Evolutionary conservation across 208 protist species (phyloP).

Genomic region (Endotrypanum monterogeii): DNA sequence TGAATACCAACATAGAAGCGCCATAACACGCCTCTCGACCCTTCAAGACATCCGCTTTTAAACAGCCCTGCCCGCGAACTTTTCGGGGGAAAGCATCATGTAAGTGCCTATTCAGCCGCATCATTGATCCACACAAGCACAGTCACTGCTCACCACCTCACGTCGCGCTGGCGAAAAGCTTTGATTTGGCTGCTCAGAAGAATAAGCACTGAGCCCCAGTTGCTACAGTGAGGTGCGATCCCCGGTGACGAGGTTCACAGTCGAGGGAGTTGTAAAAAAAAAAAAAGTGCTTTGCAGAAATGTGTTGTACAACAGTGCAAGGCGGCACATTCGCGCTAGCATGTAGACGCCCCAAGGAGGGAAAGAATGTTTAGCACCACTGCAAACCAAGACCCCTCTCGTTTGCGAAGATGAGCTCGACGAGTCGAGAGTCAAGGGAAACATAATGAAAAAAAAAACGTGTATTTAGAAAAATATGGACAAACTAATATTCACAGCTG

Average conservation of each 20-base stretch:
- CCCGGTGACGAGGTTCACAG: not conserved
- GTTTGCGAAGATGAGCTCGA: conserved; percentile 2
- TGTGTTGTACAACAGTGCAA: conserved; percentile 31
- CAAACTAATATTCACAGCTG: not conserved
- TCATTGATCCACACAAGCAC: not conserved
- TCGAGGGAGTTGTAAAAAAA: not conserved
- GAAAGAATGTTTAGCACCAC: not conserved
- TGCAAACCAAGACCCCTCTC: not conserved
- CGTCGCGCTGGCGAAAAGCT: not conserved
- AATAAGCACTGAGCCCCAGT: too few species aligned
- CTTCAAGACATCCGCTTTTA: not conserved
- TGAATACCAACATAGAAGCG: not conserved
- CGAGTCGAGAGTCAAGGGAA: not conserved
- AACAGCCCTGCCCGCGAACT: not conserved
- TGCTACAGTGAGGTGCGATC: not conserved
- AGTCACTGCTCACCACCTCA: not conserved
- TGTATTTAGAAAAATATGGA: not conserved
- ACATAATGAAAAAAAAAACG: not conserved
- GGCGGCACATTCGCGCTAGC: not conserved
- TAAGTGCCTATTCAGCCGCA: not conserved
- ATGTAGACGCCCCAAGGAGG: not conserved
- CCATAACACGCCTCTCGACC: not conserved
- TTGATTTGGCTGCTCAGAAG: too few species aligned
- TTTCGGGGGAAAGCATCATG: too few species aligned
- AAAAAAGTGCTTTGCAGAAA: not conserved